Base-by-base conservation (phyloP, 495 filamentous ascomycete species). In the Tirmania nivea region DNA sequence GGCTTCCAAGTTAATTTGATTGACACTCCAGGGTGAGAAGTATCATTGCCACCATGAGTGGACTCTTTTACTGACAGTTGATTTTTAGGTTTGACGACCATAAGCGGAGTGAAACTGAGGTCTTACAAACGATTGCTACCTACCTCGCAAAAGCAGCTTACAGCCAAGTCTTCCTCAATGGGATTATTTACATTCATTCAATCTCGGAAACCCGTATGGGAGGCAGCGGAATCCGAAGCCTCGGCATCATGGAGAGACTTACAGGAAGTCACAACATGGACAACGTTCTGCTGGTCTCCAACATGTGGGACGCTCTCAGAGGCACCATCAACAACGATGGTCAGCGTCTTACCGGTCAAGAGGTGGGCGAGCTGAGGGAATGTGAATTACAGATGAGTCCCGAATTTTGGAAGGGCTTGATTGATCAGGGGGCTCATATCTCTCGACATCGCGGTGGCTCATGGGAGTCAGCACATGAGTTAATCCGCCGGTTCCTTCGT, bases 31-130 rank as follows among this genome's bases (percentile, higher is more conserved):
- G 39, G 39, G 14, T 31, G 25, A 31, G 25, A 31, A 31, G 7
- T 31, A 31, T 31, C 25, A 31, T 31, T 7, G 7, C 7, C 25
- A 31, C 7, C 25, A 31, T 7, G 4, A 31, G 25, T 31, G 25
- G 7, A 3, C 25, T 31, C 25, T 31, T 25, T 31, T 31, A 31
- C 25, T 31, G 3, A 31, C 25, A 31, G 2, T 31, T 31, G 7
- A 75, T 73, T 0, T 73, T 72, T 4, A 72, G 73, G 8, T 75
- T 75, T 37, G 69, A 74, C 54, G 73, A 75, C 60, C 69, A 68
- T 8, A 57, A 59, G 12, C 61, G 68, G 0, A 65, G 57, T 11
- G 71, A 73, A 34, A 58, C 64, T 8, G 68, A 73, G 10, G 60
- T 70, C 6, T 62, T 73, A 8, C 48, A 53, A 1, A 55, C 64